phyloP scores from a whole-genome alignment of 805 yeast species.

The Wickerhamiella azymoides region DNA sequence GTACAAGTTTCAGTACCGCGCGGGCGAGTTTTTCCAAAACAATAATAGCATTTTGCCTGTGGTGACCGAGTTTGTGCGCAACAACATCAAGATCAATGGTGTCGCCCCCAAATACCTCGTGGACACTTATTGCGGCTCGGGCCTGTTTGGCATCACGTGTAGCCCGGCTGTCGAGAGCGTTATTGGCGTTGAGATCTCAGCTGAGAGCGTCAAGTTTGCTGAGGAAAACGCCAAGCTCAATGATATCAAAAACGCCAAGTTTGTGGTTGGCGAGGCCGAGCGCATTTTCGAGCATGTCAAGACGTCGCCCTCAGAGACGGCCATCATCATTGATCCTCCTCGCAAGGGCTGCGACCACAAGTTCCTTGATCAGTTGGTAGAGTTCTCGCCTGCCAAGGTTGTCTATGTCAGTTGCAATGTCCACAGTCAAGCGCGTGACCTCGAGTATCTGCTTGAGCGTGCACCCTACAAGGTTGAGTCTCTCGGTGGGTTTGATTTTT shows the following conservation, averaged over 20 bases:
- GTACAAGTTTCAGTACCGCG: slow-evolving; percentile 70
- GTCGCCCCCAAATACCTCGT: slow-evolving; percentile 51
- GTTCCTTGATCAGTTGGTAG: slow-evolving; percentile 73
- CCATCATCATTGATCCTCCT: slow-evolving; percentile 92
- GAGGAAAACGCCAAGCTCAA: slow-evolving; percentile 64
- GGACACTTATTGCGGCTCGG: slow-evolving; percentile 95
- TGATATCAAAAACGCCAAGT: slow-evolving; percentile 61
- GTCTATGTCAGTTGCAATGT: slow-evolving; percentile 97
- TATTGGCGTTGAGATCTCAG: slow-evolving; percentile 87
- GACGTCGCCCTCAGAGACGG: slow-evolving; percentile 61
- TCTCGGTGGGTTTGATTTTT: slow-evolving; percentile 88
- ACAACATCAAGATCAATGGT: slow-evolving; percentile 40
- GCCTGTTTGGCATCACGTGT: slow-evolving; percentile 79
- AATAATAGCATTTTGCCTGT: slow-evolving; percentile 79
- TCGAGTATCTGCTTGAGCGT: slow-evolving; percentile 66
- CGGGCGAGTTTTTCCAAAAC: slow-evolving; percentile 94
- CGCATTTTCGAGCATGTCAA: slow-evolving; percentile 53
- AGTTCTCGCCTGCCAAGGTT: slow-evolving; percentile 67
- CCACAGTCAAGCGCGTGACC: slow-evolving; percentile 91
- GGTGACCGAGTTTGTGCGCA: slow-evolving; percentile 69
- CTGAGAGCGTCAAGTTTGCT: slow-evolving; percentile 84
- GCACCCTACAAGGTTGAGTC: slow-evolving; percentile 56
- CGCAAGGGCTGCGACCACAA: slow-evolving; percentile 91
- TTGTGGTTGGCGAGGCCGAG: slow-evolving; percentile 87
- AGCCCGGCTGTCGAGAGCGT: slow-evolving; percentile 69